A percentile compares a stretch with the other conserved stretches of the same genome.
These are phyloP conservation scores for Talaromyces piceae DNA, from an alignment of 2,329 filamentous ascomycete species.

Conservation along the genomic window DNA sequence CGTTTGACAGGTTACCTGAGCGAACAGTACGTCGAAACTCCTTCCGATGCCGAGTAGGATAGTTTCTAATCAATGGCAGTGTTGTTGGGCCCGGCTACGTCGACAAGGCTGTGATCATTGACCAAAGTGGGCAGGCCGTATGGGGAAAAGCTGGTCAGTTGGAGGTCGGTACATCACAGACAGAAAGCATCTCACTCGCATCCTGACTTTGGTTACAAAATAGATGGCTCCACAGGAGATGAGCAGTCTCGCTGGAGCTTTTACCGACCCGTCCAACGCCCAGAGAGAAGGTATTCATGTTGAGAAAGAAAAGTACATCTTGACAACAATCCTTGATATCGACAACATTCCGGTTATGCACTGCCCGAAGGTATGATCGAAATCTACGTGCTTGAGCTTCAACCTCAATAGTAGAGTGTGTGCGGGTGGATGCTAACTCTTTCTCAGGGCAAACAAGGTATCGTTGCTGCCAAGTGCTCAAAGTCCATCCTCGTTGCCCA, in stretches of 20 bases:
- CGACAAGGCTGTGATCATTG: constrained; percentile 80
- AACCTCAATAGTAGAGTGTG: background rate
- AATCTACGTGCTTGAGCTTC: background rate
- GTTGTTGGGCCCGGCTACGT: constrained; percentile 30
- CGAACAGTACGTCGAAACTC: constrained; percentile 5
- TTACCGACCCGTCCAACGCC: constrained; percentile 37
- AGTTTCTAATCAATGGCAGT: background rate
- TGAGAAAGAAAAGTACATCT: constrained; percentile 55
- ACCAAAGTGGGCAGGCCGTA: constrained; percentile 67
- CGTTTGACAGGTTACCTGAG: constrained; percentile 6
- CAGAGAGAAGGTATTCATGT: background rate
- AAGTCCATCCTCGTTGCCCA: constrained; percentile 85
- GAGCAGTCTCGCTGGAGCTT: constrained; percentile 44
- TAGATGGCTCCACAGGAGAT: constrained; percentile 50
- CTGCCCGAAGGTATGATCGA: constrained; percentile 5
- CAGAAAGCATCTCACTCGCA: background rate
- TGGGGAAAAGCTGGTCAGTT: constrained; percentile 70
- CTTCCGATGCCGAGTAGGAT: background rate
- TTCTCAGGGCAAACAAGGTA: constrained; percentile 65
- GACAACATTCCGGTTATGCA: constrained; percentile 9
- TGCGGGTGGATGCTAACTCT: constrained; percentile 4
- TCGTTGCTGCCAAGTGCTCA: constrained; percentile 77
- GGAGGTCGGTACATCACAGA: constrained; percentile 49
- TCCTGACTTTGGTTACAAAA: too few relatives aligned
- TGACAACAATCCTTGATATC: constrained; percentile 8